These are phyloP conservation scores for Tetradesmus lagerheimii DNA, from an alignment of 139 green algal genomes.

Conservation along the genomic window DNA sequence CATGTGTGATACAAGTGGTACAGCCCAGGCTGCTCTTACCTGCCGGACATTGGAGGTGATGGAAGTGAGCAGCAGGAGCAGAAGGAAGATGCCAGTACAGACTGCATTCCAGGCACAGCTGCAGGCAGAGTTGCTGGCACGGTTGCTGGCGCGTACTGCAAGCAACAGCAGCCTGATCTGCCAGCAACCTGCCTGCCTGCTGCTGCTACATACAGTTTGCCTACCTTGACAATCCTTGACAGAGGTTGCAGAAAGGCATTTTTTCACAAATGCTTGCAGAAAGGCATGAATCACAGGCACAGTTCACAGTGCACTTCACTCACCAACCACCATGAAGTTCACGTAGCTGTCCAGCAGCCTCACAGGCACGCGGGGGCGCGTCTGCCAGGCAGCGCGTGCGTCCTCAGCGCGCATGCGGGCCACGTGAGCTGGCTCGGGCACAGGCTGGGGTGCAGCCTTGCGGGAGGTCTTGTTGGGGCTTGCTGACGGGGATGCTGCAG, in stretches of 20 bases:
- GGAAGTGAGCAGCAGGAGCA: background rate
- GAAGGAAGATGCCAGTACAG: background rate
- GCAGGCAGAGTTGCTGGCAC: background rate
- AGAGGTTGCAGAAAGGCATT: no score
- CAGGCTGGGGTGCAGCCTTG: background rate
- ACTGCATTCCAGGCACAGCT: no score
- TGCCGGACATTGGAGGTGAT: background rate
- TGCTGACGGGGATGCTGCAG: background rate
- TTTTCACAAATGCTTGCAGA: no score
- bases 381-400: slow-evolving; percentile 36
- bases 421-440: background rate
- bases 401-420: slow-evolving; percentile 4
- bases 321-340: slow-evolving; percentile 46
- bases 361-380: slow-evolving; percentile 16
- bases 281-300: no score
- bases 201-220: no score
- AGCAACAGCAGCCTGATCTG: no score
- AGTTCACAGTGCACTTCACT: slow-evolving; percentile 1
- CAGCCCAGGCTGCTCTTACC: no score
- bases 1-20: no score
- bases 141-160: no score
- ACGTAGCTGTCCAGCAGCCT: slow-evolving; percentile 41
- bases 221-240: no score
- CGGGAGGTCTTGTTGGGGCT: background rate
- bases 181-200: no score